Percentiles rank a stretch among this genome's conserved stretches.
These are phyloP conservation scores for Arthrobotrys sinensis DNA, from an alignment of 2,329 filamentous ascomycete genomes.

Conservation along the genomic window DNA sequence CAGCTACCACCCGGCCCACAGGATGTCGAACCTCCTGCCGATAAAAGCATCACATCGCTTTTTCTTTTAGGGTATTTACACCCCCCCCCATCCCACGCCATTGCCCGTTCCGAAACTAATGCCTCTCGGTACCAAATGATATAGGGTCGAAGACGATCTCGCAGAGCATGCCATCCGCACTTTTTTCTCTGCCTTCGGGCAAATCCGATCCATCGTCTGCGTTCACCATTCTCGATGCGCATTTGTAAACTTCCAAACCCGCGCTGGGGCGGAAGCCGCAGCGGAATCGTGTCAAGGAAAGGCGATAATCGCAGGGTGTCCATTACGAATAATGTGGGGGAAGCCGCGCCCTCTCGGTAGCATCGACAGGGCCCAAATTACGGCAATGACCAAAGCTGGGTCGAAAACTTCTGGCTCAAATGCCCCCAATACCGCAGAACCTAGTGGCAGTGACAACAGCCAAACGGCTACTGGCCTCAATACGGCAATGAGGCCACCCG, in stretches of 20 bases:
- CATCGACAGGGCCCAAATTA: constrained; percentile 74
- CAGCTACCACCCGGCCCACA: constrained; percentile 84
- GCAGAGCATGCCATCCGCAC: constrained; percentile 92
- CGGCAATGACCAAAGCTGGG: constrained; percentile 52
- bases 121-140: background rate
- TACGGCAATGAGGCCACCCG: constrained; percentile 29
- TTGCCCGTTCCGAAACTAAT: background rate
- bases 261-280: constrained; percentile 87
- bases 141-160: constrained; percentile 86
- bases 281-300: constrained; percentile 87
- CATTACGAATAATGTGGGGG: constrained; percentile 91
- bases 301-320: constrained; percentile 90
- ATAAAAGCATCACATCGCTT: constrained; percentile 89
- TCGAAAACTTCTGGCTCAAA: constrained; percentile 9
- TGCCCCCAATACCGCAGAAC: background rate
- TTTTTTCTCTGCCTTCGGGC: constrained; percentile 90
- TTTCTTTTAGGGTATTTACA: constrained; percentile 81
- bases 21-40: constrained; percentile 87
- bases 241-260: constrained; percentile 92
- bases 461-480: constrained; percentile 4
- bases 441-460: background rate
- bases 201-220: constrained; percentile 92
- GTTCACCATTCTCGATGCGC: constrained; percentile 98
- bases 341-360: constrained; percentile 91
- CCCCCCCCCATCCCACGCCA: background rate